Evolutionary conservation across 805 yeast species (phyloP).

Genomic region (Torulaspora franciscae): DNA sequence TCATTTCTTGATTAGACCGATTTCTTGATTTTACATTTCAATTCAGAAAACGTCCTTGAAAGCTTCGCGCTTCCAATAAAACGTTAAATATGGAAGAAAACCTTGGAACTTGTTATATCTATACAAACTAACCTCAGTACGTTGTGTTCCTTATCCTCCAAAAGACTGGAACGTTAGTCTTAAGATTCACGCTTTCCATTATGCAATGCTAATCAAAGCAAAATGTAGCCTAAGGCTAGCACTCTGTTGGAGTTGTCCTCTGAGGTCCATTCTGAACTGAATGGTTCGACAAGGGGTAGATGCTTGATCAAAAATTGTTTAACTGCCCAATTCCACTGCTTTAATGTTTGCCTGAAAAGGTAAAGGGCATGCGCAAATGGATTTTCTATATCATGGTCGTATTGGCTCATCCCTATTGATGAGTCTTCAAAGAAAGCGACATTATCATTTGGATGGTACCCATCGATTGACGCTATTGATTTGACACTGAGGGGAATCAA

Average conservation of each 20-base stretch:
- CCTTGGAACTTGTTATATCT: not conserved
- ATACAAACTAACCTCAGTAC: not conserved
- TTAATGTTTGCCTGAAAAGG: constrained; percentile 18
- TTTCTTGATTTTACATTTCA: no score
- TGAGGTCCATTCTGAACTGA: constrained; percentile 11
- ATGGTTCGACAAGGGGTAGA: constrained; percentile 9
- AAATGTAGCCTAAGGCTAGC: constrained; percentile 18
- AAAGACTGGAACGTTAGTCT: not conserved
- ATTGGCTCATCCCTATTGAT: constrained; percentile 7
- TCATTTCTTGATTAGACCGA: no score
- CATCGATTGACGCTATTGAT: constrained; percentile 10
- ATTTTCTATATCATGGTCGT: constrained; percentile 11
- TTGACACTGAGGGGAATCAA: constrained; percentile 12
- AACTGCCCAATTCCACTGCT: constrained; percentile 18
- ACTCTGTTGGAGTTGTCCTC: constrained; percentile 17
- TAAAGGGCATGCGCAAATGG: constrained; percentile 18
- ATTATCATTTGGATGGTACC: constrained; percentile 7
- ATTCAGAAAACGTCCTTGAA: not conserved
- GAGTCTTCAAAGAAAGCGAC: constrained; percentile 14
- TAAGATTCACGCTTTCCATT: not conserved
- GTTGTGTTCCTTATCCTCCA: not conserved
- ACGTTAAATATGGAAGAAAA: not conserved
- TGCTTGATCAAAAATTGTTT: constrained; percentile 18
- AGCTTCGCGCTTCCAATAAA: not conserved
- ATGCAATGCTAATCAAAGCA: constrained; percentile 4